A percentile compares a stretch with the other conserved stretches of the same genome.
These are phyloP conservation scores for Tolypocladium sp. DNA, from an alignment of 2,329 filamentous ascomycete genomes.

Conservation along the genomic window DNA sequence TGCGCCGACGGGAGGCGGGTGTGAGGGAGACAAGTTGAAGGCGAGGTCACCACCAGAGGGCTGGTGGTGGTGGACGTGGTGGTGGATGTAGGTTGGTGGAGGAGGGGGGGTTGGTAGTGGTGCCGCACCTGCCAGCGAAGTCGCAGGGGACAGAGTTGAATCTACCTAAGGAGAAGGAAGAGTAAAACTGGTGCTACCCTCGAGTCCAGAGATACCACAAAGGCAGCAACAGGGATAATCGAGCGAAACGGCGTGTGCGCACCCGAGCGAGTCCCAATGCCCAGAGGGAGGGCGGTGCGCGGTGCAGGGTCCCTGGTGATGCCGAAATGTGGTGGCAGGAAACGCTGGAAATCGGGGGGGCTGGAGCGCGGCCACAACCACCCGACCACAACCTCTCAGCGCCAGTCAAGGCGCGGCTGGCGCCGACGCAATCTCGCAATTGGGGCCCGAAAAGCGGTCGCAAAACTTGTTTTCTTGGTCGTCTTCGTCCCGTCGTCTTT, in stretches of 20 bases:
- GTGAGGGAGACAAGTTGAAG: conserved; percentile 39
- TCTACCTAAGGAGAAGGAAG: not conserved
- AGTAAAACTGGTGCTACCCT: not conserved
- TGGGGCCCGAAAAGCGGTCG: not conserved
- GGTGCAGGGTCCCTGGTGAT: not conserved
- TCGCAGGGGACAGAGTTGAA: not conserved
- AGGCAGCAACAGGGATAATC: not conserved
- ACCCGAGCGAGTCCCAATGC: not conserved
- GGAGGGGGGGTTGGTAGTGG: not conserved
- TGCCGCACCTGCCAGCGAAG: not conserved
- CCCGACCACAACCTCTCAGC: not conserved
- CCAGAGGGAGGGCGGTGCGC: not conserved
- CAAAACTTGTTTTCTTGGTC: not conserved
- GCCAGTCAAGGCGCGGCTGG: not conserved
- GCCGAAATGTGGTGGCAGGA: conserved; percentile 5
- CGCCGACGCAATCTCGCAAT: not conserved
- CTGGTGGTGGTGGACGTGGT: not conserved
- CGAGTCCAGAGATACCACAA: not conserved
- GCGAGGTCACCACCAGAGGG: conserved; percentile 25
- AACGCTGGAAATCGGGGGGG: conserved; percentile 1
- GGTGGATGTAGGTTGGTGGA: not conserved
- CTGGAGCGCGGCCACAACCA: not conserved
- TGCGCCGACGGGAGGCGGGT: conserved; percentile 24
- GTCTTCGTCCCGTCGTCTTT: not conserved
- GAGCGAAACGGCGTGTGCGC: not conserved